These are phyloP conservation scores for Ceratocystis cacaofunesta DNA, from an alignment of 2,329 filamentous ascomycete genomes.

Conservation along the genomic window DNA sequence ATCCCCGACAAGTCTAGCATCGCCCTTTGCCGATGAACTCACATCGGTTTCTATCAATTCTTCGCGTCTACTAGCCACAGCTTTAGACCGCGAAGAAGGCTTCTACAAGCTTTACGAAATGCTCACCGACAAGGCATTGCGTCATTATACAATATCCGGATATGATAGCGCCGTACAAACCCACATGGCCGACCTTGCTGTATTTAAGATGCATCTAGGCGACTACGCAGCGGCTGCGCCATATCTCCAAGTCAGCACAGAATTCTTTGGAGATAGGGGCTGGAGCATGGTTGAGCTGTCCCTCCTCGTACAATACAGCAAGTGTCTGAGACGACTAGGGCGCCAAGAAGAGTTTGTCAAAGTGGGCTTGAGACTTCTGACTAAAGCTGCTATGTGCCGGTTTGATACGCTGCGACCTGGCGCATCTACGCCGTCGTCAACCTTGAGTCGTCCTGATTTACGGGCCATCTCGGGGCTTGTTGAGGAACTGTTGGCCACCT, in stretches of 20 bases:
- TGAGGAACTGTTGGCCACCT: constrained; percentile 32
- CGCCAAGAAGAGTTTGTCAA: constrained; percentile 66
- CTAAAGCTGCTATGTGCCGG: constrained; percentile 39
- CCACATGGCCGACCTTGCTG: constrained; percentile 69
- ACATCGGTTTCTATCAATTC: constrained; percentile 30
- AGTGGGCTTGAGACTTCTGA: constrained; percentile 58
- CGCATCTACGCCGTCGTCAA: constrained; percentile 9
- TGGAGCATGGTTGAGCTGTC: constrained; percentile 72
- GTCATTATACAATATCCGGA: constrained; percentile 67
- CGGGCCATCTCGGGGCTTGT: constrained; percentile 35
- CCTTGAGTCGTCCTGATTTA: constrained; percentile 19
- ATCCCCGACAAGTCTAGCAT: constrained; percentile 11
- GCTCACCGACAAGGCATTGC: constrained; percentile 70
- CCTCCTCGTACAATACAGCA: constrained; percentile 73
- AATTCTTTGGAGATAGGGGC: constrained; percentile 60
- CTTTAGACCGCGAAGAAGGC: constrained; percentile 44
- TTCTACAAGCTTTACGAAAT: constrained; percentile 57
- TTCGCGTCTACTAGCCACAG: constrained; percentile 43
- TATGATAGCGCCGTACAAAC: constrained; percentile 64
- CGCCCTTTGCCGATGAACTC: constrained; percentile 7
- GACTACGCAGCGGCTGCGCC: constrained; percentile 60
- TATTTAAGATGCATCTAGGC: constrained; percentile 61
- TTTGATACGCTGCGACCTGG: constrained; percentile 20
- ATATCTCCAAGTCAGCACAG: constrained; percentile 64
- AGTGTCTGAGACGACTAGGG: constrained; percentile 63